Base-by-base conservation (phyloP, 2,329 filamentous ascomycete genomes). In the Aspergillus transmontanensis region DNA sequence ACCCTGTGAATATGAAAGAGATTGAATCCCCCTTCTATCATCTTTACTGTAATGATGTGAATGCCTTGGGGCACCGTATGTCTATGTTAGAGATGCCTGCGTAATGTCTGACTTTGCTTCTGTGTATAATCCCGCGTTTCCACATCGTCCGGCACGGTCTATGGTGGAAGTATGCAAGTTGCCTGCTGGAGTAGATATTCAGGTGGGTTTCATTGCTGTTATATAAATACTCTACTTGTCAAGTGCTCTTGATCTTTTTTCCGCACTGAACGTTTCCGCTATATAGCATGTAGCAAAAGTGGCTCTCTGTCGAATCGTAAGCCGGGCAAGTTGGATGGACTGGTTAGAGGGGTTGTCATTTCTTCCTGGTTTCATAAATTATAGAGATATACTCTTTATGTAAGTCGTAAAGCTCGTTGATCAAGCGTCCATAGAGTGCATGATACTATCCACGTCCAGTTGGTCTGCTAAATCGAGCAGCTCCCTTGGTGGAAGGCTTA, bases 401-500 rank as follows among this genome's bases (percentile, higher is more conserved):
- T 14, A 12, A 5, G 11, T 23, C 16, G 14, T 50, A 32, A 14
- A 30, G 5, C 4, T 4, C 7, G 14, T 26, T 54, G 21, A n/a
- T 54, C 30, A 54, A 36, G 19, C 10, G 21, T 19, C 51, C 4
- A 54, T 54, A 16, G 51, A 34, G 2, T 36, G 16, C 9, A 54
- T 54, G 12, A 54, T 54, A 54, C 51, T 54, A 3, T 54, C 51
- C 11, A 54, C 51, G 50, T 72, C 70, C 30, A 73, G 54, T 58
- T 71, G 71, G 58, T 71, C 66, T 6, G 71, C 71, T 28, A 73
- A 62, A 58, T 72, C 70, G 7, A 71, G 58, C 41, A 73, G 45
- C 34, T 72, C 71, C 46, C 59, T 58, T n/a, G 70, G 68, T 5
- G 67, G 67, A 32, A 73, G 64, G 41, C 70, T 71, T 11, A 72